Evolutionary conservation across 1,284 basidiomycete species (phyloP).

Genomic region (Austroboletus novae-zelandiae): DNA sequence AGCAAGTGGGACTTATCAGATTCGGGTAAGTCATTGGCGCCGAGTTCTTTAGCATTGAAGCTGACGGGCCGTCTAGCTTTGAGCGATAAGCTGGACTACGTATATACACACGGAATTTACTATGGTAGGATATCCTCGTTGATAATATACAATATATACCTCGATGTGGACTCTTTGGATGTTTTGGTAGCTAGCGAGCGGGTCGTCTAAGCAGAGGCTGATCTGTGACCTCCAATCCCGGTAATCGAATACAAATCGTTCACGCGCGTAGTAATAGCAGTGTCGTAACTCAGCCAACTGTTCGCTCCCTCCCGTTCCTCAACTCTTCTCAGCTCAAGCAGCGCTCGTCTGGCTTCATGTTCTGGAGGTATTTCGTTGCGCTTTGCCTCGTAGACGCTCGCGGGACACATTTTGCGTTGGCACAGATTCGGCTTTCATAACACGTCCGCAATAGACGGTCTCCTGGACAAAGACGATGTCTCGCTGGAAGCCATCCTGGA

Average conservation of each 20-base stretch:
- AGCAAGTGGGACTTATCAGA: slow-evolving; percentile 83
- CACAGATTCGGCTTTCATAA: slow-evolving; percentile 82
- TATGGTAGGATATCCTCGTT: slow-evolving; percentile 25
- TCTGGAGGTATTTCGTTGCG: slow-evolving; percentile 39
- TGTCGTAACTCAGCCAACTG: slow-evolving; percentile 22
- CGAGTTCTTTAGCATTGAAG: background rate
- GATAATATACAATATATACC: slow-evolving; percentile 28
- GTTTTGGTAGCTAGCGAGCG: slow-evolving; percentile 1
- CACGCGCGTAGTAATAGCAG: slow-evolving; percentile 2
- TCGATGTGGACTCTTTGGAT: slow-evolving; percentile 11
- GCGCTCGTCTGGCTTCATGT: slow-evolving; percentile 33
- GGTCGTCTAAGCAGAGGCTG: background rate
- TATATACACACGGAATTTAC: slow-evolving; percentile 23
- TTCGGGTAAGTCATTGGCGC: slow-evolving; percentile 57
- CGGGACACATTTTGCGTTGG: slow-evolving; percentile 9
- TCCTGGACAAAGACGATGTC: slow-evolving; percentile 82
- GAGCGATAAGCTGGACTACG: slow-evolving; percentile 7
- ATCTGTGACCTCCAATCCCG: slow-evolving; percentile 25
- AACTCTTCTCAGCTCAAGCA: slow-evolving; percentile 10
- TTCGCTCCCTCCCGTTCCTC: slow-evolving; percentile 8
- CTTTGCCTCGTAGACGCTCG: background rate
- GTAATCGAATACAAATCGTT: slow-evolving; percentile 15
- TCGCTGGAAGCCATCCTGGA: slow-evolving; percentile 89
- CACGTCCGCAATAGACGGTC: slow-evolving; percentile 77
- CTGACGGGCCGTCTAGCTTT: slow-evolving; percentile 19